Percentiles rank a stretch among this genome's conserved stretches.
Conservation (phyloP, 164 flowering plant species). For the Umbellularia californica region DNA sequence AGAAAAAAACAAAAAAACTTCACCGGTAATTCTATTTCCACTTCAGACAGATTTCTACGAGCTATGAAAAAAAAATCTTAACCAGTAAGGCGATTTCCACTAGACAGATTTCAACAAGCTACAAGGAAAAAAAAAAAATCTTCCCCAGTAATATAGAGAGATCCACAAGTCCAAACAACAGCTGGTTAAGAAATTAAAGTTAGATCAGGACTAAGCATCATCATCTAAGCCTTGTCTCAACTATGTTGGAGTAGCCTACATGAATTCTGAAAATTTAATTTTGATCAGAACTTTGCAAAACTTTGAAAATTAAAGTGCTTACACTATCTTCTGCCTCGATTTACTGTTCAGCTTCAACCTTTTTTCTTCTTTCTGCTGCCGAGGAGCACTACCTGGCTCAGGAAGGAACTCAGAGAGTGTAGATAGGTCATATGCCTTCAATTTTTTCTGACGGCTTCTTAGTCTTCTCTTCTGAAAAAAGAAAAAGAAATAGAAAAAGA, state of each 20-base stretch:
- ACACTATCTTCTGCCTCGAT: constrained; percentile 57
- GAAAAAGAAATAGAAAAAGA: background rate
- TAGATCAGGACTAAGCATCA: too few species aligned
- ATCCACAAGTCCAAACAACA: too few species aligned
- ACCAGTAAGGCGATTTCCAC: too few species aligned
- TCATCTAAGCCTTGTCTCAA: too few species aligned
- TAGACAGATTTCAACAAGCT: too few species aligned
- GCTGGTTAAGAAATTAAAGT: too few species aligned
- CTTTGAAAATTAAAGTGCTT: constrained; percentile 16
- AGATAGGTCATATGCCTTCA: constrained; percentile 71
- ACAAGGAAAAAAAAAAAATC: too few species aligned
- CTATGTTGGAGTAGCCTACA: background rate
- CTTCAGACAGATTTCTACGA: too few species aligned
- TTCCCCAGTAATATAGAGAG: background rate
- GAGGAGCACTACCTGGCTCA: constrained; percentile 28
- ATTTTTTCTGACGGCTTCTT: constrained; percentile 52
- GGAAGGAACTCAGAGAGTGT: constrained; percentile 61
- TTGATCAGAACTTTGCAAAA: background rate
- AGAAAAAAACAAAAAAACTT: too few species aligned
- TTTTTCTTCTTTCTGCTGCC: constrained; percentile 13
- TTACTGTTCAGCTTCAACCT: constrained; percentile 49
- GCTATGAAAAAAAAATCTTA: too few species aligned
- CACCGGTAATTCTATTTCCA: too few species aligned
- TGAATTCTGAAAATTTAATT: too few species aligned
- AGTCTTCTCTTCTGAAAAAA: constrained; percentile 48